Percentiles rank a stretch among this genome's conserved stretches.
Conservation (phyloP, 805 yeast genomes). For the Candida coquimbonensis region DNA sequence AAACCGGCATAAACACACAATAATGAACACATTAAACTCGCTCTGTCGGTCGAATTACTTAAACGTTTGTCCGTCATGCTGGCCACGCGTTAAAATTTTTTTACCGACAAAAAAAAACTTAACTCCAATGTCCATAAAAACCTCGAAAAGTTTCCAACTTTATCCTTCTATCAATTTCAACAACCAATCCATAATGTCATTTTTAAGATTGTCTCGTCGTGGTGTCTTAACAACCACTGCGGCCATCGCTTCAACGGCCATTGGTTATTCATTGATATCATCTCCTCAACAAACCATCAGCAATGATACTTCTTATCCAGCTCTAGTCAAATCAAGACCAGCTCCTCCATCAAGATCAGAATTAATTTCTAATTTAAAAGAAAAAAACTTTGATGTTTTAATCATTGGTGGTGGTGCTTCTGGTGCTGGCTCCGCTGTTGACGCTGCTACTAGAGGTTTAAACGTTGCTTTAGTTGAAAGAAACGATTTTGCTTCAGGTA, state of each 20-base stretch:
- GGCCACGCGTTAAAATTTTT: no score
- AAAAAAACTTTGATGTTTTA: conserved; percentile 65
- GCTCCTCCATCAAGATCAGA: conserved; percentile 53
- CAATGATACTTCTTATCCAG: conserved; percentile 18
- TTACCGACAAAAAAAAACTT: no score
- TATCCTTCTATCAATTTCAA: no score
- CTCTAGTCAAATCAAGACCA: conserved; percentile 38
- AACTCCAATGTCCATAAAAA: no score
- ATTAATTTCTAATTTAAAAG: conserved; percentile 41
- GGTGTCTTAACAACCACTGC: conserved; percentile 21
- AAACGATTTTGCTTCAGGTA: conserved; percentile 86
- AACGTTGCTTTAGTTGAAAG: conserved; percentile 83
- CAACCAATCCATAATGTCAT: conserved; percentile 13
- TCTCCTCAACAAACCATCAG: conserved; percentile 3
- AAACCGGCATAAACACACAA: no score
- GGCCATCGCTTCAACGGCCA: conserved; percentile 17
- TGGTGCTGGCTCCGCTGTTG: conserved; percentile 89
- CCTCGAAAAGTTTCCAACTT: no score
- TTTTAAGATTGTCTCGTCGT: conserved; percentile 20
- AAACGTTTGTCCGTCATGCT: no score
- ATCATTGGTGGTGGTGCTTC: conserved; percentile 96
- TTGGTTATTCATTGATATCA: conserved; percentile 10
- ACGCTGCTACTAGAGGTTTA: conserved; percentile 85
- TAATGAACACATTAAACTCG: no score
- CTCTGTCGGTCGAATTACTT: no score